Conservation (phyloP, 768 basidiomycete species). For the Psilocybe subaeruginosa region DNA sequence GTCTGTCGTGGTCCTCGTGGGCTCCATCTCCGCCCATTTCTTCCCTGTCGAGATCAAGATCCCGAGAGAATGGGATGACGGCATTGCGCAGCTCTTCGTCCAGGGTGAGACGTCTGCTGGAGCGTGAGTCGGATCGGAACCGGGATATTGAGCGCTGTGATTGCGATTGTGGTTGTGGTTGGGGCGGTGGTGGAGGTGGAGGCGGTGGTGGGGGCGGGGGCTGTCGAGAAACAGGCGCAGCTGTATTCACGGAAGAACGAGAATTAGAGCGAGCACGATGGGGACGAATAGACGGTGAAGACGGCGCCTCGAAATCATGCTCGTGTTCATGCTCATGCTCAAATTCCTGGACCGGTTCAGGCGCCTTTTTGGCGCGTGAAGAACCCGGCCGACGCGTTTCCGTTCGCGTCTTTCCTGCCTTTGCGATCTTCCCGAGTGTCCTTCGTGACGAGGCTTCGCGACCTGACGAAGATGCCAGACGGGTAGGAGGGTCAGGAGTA, state of each 20-base stretch:
- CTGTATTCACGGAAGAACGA: background rate
- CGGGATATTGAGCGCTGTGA: conserved; percentile 19
- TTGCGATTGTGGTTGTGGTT: background rate
- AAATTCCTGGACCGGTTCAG: background rate
- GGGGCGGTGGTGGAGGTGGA: background rate
- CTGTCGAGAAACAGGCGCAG: background rate
- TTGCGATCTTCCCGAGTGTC: background rate
- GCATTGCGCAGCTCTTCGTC: conserved; percentile 68
- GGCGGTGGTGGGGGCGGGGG: background rate
- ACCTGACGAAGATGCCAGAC: background rate
- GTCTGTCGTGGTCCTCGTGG: conserved; percentile 12
- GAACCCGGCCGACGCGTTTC: background rate
- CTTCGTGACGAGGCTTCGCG: background rate
- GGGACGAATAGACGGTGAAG: background rate
- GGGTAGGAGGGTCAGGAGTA: background rate
- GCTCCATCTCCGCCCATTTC: conserved; percentile 2
- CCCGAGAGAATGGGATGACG: conserved; percentile 4
- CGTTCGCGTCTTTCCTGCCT: background rate
- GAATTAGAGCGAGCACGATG: background rate
- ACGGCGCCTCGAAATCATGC: background rate
- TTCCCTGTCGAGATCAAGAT: background rate
- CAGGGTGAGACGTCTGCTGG: conserved; percentile 51
- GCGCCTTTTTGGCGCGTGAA: background rate
- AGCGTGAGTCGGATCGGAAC: conserved; percentile 15
- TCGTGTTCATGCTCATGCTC: background rate